Conservation (phyloP, 495 filamentous ascomycete genomes). For the Penicillium maclennaniae region DNA sequence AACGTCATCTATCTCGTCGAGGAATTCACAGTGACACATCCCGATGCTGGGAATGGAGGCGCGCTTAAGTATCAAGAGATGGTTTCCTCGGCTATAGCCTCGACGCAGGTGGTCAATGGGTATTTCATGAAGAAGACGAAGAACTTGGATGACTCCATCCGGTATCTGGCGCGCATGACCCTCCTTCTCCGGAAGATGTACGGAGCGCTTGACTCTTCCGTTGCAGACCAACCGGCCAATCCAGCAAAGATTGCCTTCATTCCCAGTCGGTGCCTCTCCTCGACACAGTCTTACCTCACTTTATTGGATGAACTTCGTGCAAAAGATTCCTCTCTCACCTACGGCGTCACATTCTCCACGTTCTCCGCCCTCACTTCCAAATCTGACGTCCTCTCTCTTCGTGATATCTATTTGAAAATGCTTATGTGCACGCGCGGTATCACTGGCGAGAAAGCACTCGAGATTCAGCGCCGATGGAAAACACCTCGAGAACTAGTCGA, state of each 20-base stretch:
- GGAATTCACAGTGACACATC: slow-evolving; percentile 55
- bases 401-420: slow-evolving; percentile 82
- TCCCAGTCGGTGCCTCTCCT: slow-evolving; percentile 61
- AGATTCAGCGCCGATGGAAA: slow-evolving; percentile 71
- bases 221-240: slow-evolving; percentile 2
- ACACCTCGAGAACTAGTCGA: slow-evolving; percentile 67
- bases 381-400: slow-evolving; percentile 65
- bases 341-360: slow-evolving; percentile 67
- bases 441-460: slow-evolving; percentile 76
- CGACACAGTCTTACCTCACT: slow-evolving; percentile 63
- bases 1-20: slow-evolving; percentile 83
- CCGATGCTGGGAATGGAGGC: slow-evolving; percentile 27
- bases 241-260: slow-evolving; percentile 44
- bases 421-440: slow-evolving; percentile 77
- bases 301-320: slow-evolving; percentile 55
- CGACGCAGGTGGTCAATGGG: slow-evolving; percentile 75
- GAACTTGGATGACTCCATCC: slow-evolving; percentile 76
- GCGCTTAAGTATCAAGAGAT: slow-evolving; percentile 57
- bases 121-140: slow-evolving; percentile 78
- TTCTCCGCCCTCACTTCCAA: slow-evolving; percentile 72
- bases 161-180: slow-evolving; percentile 75
- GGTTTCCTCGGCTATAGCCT: slow-evolving; percentile 70
- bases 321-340: slow-evolving; percentile 45
- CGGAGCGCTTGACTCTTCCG: slow-evolving; percentile 39
- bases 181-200: slow-evolving; percentile 63